phyloP scores from a whole-genome alignment of 208 protist genomes.

The Trypanosoma mega region DNA sequence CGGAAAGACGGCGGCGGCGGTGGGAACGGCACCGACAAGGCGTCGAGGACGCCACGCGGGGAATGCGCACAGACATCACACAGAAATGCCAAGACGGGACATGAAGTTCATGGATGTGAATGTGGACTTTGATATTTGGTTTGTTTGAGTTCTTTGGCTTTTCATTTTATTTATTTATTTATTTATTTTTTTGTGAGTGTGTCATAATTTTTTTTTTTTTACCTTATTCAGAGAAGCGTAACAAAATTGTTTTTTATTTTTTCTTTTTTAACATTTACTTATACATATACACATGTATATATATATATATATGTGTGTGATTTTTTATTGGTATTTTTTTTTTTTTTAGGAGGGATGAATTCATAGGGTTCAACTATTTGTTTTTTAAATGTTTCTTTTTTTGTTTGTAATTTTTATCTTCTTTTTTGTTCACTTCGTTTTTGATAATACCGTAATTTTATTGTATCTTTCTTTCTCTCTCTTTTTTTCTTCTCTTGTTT shows the following conservation, averaged over 20 bases:
- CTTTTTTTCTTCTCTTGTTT: conserved; percentile 1
- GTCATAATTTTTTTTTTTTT: background rate
- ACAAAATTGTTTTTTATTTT: too few relatives aligned
- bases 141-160: conserved; percentile 22
- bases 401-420: too few relatives aligned
- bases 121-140: conserved; percentile 8
- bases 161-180: conserved; percentile 10
- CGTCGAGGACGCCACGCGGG: conserved; percentile 17
- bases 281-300: conserved; percentile 9
- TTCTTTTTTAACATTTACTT: conserved; percentile 10
- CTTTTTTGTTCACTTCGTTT: too few relatives aligned
- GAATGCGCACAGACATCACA: background rate
- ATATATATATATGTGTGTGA: conserved; percentile 31
- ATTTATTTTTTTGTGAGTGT: conserved; percentile 10
- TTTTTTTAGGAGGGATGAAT: background rate
- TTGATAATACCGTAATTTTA: conserved; percentile 18
- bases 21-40: background rate
- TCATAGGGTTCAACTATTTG: too few relatives aligned
- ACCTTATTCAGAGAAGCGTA: too few relatives aligned
- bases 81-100: too few relatives aligned
- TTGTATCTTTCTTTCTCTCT: conserved; percentile 12
- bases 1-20: background rate
- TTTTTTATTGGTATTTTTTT: conserved; percentile 24
- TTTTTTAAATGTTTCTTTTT: too few relatives aligned
- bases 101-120: conserved; percentile 3